A percentile compares a stretch with the other conserved stretches of the same genome.
Conservation (phyloP, 2,329 filamentous ascomycete genomes). For the Pseudocercospora ulei region DNA sequence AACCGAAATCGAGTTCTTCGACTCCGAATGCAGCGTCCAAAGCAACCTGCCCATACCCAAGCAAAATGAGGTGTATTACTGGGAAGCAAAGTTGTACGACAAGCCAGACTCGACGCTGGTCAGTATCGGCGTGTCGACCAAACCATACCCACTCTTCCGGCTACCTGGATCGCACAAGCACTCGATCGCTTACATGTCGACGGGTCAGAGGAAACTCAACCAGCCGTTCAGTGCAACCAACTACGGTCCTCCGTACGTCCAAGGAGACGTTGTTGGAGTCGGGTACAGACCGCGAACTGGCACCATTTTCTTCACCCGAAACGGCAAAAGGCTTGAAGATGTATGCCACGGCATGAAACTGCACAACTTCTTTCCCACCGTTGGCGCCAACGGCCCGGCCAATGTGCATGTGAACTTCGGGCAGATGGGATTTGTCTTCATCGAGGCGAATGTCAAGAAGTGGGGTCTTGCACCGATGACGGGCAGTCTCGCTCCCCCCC, state of each 20-base stretch:
- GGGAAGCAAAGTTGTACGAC: constrained; percentile 97
- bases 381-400: constrained; percentile 91
- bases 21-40: constrained; percentile 93
- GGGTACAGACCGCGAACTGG: constrained; percentile 91
- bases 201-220: constrained; percentile 77
- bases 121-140: constrained; percentile 89
- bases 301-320: constrained; percentile 94
- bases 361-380: constrained; percentile 93
- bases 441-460: constrained; percentile 99
- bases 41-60: constrained; percentile 95
- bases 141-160: constrained; percentile 90
- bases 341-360: constrained; percentile 84
- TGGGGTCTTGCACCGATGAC: constrained; percentile 96
- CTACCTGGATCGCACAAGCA: constrained; percentile 88
- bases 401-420: constrained; percentile 95
- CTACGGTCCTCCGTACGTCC: constrained; percentile 76
- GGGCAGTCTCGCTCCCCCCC: constrained; percentile 85
- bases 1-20: constrained; percentile 98
- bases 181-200: constrained; percentile 84
- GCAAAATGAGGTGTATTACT: constrained; percentile 98
- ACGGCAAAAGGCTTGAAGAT: constrained; percentile 94
- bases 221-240: constrained; percentile 73
- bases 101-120: constrained; percentile 82
- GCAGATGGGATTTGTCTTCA: constrained; percentile 95
- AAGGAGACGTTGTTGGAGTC: constrained; percentile 91